Conservation (phyloP, 306 rosid genomes). For the Begonia fuchsioides region DNA sequence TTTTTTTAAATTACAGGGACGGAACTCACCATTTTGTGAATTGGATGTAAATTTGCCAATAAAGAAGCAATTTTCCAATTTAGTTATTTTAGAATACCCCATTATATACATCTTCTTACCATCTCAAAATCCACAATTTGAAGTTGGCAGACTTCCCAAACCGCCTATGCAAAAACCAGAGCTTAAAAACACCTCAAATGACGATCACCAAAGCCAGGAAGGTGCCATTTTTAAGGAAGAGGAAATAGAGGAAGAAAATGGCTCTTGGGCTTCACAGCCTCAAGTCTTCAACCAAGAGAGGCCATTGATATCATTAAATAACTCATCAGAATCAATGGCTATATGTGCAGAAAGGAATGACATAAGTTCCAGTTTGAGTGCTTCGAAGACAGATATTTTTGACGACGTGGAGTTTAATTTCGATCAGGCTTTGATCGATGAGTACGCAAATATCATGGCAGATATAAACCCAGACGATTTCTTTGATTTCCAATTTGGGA, state of each 20-base stretch:
- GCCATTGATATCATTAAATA: conserved; percentile 13
- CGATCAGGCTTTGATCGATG: conserved; percentile 46
- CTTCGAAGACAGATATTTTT: no score
- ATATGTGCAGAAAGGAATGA: no score
- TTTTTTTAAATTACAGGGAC: conserved; percentile 35
- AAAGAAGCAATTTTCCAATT: conserved; percentile 36
- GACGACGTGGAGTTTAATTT: conserved; percentile 28
- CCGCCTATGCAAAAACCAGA: conserved; percentile 19
- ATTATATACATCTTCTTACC: conserved; percentile 57
- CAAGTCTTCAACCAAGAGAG: conserved; percentile 22
- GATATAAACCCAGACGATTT: conserved; percentile 44
- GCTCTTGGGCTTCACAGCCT: conserved; percentile 20
- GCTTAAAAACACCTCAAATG: conserved; percentile 16
- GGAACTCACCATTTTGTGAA: conserved; percentile 50
- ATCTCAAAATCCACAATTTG: conserved; percentile 23
- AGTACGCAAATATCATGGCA: conserved; percentile 37
- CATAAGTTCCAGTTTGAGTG: no score
- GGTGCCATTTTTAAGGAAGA: conserved; percentile 64
- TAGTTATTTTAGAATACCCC: conserved; percentile 18
- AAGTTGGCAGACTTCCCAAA: conserved; percentile 19
- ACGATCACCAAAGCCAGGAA: conserved; percentile 17
- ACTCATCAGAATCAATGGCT: conserved; percentile 17
- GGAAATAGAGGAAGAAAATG: conserved; percentile 45
- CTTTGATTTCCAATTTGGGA: conserved; percentile 36
- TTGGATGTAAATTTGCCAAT: conserved; percentile 54